phyloP scores from a whole-genome alignment of 2,329 filamentous ascomycete genomes.

The Magnaporthiopsis incrustans region DNA sequence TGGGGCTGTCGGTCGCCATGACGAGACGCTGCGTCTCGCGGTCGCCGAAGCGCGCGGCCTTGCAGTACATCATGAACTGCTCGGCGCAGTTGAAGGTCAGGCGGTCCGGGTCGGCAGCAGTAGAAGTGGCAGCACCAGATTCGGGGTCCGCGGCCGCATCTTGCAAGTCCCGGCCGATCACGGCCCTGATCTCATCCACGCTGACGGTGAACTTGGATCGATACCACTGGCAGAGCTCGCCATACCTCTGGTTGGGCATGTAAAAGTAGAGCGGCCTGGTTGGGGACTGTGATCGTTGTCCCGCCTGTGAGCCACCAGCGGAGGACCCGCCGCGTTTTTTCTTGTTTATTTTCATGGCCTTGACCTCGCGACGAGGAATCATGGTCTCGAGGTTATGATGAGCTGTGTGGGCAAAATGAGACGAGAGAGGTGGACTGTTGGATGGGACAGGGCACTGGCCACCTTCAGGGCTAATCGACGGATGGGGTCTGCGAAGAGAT shows the following conservation, averaged over 20 bases:
- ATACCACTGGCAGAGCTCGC: constrained; percentile 29
- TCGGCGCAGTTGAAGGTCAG: constrained; percentile 24
- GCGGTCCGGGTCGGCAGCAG: constrained; percentile 6
- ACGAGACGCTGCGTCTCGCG: constrained; percentile 9
- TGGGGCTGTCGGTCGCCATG: constrained; percentile 8
- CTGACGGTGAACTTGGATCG: constrained; percentile 20
- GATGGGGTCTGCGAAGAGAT: too few relatives aligned
- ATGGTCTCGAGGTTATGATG: too few relatives aligned
- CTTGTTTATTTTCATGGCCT: too few relatives aligned
- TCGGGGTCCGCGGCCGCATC: neutral
- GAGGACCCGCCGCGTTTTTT: too few relatives aligned
- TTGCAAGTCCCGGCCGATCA: constrained; percentile 19
- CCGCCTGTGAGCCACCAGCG: too few relatives aligned
- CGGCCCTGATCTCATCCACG: constrained; percentile 18
- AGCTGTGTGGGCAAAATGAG: too few relatives aligned
- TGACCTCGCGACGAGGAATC: too few relatives aligned
- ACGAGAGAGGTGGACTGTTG: too few relatives aligned
- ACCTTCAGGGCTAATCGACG: too few relatives aligned
- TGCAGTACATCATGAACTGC: constrained; percentile 30
- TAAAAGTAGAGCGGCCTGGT: constrained; percentile 21
- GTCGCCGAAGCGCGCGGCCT: constrained; percentile 28
- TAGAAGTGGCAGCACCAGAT: neutral
- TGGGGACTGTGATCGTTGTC: too few relatives aligned
- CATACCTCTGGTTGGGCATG: constrained; percentile 20
- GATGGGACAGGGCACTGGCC: too few relatives aligned